Evolutionary conservation across 2,329 filamentous ascomycete genomes (phyloP).

Genomic region (Neoarthrinium moseri): DNA sequence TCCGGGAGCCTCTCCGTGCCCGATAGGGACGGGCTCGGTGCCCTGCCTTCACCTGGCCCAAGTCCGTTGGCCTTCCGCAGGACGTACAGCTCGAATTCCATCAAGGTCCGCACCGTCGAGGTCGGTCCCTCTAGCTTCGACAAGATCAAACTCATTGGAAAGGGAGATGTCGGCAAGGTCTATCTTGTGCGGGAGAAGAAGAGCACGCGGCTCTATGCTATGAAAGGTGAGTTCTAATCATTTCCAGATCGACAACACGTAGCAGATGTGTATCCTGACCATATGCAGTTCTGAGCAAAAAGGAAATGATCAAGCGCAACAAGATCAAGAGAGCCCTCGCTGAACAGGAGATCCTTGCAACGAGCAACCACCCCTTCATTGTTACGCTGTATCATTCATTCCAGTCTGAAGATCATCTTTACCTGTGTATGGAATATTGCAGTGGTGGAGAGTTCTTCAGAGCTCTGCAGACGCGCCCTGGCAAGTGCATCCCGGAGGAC

Average conservation of each 20-base stretch:
- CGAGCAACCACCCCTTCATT: constrained; percentile 98
- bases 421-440: constrained; percentile 99
- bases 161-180: constrained; percentile 97
- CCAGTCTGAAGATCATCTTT: constrained; percentile 97
- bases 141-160: constrained; percentile 99
- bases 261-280: constrained; percentile 34
- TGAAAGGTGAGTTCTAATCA: constrained; percentile 75
- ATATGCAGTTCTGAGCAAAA: constrained; percentile 85
- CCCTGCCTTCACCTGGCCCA: constrained; percentile 66
- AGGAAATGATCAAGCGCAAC: constrained; percentile 99
- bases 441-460: constrained; percentile 98
- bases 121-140: constrained; percentile 95
- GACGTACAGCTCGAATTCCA: constrained; percentile 98
- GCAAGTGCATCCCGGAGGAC: constrained; percentile 96
- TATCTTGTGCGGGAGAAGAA: constrained; percentile 98
- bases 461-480: constrained; percentile 90
- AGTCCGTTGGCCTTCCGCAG: constrained; percentile 78
- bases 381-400: constrained; percentile 98
- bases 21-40: constrained; percentile 52
- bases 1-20: constrained; percentile 38
- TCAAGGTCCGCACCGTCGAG: constrained; percentile 96
- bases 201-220: constrained; percentile 89
- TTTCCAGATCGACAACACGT: neutral
- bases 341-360: constrained; percentile 96
- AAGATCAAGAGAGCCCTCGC: constrained; percentile 98